phyloP scores from a whole-genome alignment of 306 rosid species.

The Pterocarpus santalinus region DNA sequence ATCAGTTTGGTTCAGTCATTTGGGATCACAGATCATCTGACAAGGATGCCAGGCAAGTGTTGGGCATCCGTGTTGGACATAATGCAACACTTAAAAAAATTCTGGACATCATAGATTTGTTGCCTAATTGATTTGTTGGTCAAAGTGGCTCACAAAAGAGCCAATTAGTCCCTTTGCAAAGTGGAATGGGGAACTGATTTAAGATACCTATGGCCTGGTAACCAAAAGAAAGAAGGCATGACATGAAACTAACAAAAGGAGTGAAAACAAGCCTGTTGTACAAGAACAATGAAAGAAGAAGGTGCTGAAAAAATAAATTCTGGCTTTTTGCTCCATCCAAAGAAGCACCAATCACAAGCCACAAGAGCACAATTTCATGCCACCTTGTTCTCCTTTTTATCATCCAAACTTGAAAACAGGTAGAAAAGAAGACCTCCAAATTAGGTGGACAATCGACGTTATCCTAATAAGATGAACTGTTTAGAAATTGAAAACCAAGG shows the following conservation, averaged over 20 bases:
- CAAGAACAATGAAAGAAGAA: background rate
- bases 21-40: constrained; percentile 29
- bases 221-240: too few relatives aligned
- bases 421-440: background rate
- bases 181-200: constrained; percentile 20
- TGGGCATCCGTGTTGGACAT: constrained; percentile 7
- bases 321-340: background rate
- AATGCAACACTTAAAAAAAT: constrained; percentile 5
- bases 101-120: constrained; percentile 26
- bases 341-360: too few relatives aligned
- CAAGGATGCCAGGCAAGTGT: background rate
- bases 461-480: background rate
- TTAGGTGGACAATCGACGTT: constrained; percentile 3
- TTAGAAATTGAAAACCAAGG: constrained; percentile 22
- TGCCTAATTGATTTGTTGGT: background rate
- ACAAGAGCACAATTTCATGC: background rate
- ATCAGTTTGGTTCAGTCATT: constrained; percentile 20
- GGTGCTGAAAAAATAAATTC: background rate
- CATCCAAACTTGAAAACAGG: background rate
- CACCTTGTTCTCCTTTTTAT: background rate
- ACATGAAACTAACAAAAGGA: background rate
- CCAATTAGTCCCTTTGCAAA: constrained; percentile 1
- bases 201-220: background rate
- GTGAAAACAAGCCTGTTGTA: background rate
- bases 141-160: background rate